phyloP scores from a whole-genome alignment of 495 filamentous ascomycete genomes.

The Neurospora sublineolata region DNA sequence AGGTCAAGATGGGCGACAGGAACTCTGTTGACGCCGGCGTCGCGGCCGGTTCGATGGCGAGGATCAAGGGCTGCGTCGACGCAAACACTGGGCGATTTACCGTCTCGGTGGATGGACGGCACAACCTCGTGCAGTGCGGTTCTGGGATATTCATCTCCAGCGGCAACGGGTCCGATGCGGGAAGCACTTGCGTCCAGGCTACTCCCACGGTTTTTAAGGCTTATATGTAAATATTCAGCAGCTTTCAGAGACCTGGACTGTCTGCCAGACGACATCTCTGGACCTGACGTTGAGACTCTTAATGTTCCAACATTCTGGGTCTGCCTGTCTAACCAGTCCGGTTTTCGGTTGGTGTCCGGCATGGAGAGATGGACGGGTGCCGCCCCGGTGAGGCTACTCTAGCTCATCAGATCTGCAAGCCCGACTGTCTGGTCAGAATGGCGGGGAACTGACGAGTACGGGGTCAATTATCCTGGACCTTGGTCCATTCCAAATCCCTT shows the following conservation, averaged over 20 bases:
- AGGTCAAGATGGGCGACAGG: neutral
- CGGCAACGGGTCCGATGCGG: neutral
- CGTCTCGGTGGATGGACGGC: neutral
- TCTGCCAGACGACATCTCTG: neutral
- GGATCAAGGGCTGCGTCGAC: neutral
- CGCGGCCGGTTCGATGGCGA: neutral
- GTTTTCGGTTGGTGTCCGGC: neutral
- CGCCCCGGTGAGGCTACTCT: too few species aligned
- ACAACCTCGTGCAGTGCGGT: neutral
- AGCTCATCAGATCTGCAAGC: too few species aligned
- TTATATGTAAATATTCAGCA: neutral
- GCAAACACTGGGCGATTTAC: neutral
- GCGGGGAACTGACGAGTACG: neutral
- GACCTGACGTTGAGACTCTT: neutral
- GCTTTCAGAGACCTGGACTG: neutral
- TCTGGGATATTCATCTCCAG: neutral
- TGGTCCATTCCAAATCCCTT: neutral
- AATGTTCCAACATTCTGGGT: neutral
- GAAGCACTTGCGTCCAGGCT: neutral
- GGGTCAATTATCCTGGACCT: neutral
- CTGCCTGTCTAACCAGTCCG: neutral
- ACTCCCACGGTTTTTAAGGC: neutral
- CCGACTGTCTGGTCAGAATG: too few species aligned
- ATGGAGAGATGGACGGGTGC: neutral
- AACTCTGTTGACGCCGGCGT: neutral